Conservation (phyloP, 768 basidiomycete species). For the Amanita rimosa region DNA sequence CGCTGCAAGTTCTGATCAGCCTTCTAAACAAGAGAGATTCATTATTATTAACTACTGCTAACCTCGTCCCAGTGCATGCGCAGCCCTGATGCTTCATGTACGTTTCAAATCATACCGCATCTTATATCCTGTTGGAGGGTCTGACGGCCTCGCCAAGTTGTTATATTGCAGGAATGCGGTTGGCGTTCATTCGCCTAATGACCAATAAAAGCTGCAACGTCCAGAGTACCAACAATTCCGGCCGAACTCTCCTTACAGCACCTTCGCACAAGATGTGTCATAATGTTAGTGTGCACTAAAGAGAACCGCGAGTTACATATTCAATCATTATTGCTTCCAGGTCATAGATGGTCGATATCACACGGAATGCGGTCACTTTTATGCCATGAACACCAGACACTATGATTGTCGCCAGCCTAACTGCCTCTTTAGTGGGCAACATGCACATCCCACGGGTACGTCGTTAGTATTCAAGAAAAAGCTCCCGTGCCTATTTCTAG, state of each 20-base stretch:
- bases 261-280: slow-evolving; percentile 45
- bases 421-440: slow-evolving; percentile 64
- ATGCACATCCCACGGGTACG: slow-evolving; percentile 44
- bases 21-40: background rate
- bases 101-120: background rate
- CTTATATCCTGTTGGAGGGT: slow-evolving; percentile 16
- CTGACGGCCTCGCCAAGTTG: slow-evolving; percentile 28
- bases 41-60: background rate
- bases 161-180: slow-evolving; percentile 29
- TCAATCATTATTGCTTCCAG: slow-evolving; percentile 20
- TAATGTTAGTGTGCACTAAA: slow-evolving; percentile 38
- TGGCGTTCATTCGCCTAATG: slow-evolving; percentile 16
- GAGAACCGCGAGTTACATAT: slow-evolving; percentile 2
- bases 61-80: background rate
- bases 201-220: background rate
- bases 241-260: background rate
- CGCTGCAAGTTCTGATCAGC: background rate
- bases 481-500: slow-evolving; percentile 17
- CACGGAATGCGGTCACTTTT: slow-evolving; percentile 60
- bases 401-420: slow-evolving; percentile 55
- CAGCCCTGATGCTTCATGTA: background rate
- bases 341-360: slow-evolving; percentile 71
- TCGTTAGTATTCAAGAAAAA: background rate
- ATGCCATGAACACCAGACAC: slow-evolving; percentile 55
- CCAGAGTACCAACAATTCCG: background rate